A percentile compares a stretch with the other conserved stretches of the same genome.
Conservation (phyloP, 2,329 filamentous ascomycete species). For the Helotiales sp. region DNA sequence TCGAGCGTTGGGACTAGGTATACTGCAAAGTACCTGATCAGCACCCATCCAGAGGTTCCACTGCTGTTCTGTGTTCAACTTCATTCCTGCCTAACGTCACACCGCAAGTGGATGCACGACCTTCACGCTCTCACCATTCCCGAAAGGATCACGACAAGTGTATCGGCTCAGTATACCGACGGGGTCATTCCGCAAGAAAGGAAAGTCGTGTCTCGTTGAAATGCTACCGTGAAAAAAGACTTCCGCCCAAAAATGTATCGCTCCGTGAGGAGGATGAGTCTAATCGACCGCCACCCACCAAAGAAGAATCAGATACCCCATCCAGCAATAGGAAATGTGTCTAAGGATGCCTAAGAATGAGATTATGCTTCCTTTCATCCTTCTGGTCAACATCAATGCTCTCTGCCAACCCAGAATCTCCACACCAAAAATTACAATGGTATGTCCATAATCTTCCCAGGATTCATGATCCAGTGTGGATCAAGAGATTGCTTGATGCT, state of each 20-base stretch:
- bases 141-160: too few species aligned
- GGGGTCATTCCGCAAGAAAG: background rate
- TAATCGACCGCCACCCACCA: constrained; percentile 5
- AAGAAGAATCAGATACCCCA: background rate
- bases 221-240: background rate
- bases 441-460: constrained; percentile 85
- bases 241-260: constrained; percentile 10
- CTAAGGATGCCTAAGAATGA: background rate
- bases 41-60: background rate
- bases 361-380: background rate
- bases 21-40: background rate
- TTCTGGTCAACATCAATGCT: background rate
- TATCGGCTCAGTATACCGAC: background rate
- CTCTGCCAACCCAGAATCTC: background rate
- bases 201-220: background rate
- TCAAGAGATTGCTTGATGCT: constrained; percentile 81
- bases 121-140: too few species aligned
- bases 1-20: background rate
- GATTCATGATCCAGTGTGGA: constrained; percentile 87
- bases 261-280: constrained; percentile 25
- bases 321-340: background rate
- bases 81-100: background rate
- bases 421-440: constrained; percentile 28
- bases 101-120: too few species aligned
- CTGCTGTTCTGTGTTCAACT: background rate